phyloP scores from a whole-genome alignment of 2,329 filamentous ascomycete genomes.

The Trichoderma oligosporum region DNA sequence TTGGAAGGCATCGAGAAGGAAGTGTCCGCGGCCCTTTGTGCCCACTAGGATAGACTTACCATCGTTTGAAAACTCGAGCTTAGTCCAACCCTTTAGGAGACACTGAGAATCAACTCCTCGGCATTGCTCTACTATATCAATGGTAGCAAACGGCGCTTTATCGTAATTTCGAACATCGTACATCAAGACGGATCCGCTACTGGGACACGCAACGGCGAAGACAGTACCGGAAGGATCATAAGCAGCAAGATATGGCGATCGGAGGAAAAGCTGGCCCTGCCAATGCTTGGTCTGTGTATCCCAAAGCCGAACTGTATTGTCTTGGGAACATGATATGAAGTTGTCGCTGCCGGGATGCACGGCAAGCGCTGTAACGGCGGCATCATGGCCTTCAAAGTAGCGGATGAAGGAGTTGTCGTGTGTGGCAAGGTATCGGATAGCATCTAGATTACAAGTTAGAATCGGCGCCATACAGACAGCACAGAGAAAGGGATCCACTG shows the following conservation, averaged over 20 bases:
- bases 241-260: conserved; percentile 75
- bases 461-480: background rate
- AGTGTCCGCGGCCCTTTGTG: conserved; percentile 81
- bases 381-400: conserved; percentile 90
- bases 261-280: conserved; percentile 75
- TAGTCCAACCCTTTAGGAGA: conserved; percentile 72
- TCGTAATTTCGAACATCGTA: conserved; percentile 95
- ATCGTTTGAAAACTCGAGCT: conserved; percentile 93
- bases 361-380: conserved; percentile 74
- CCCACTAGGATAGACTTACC: conserved; percentile 81
- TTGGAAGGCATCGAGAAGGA: conserved; percentile 88
- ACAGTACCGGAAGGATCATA: conserved; percentile 91
- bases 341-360: conserved; percentile 84
- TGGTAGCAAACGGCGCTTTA: conserved; percentile 80
- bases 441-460: conserved; percentile 59
- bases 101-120: conserved; percentile 52
- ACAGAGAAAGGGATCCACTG: conserved; percentile 22
- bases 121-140: conserved; percentile 67
- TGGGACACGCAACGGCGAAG: conserved; percentile 82
- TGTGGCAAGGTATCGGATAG: conserved; percentile 78
- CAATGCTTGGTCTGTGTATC: conserved; percentile 76
- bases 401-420: conserved; percentile 96
- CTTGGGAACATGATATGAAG: conserved; percentile 86
- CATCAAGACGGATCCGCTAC: conserved; percentile 73
- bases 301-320: conserved; percentile 91